Conservation (phyloP, 169 alveolate species). For the Babesia ovata region DNA sequence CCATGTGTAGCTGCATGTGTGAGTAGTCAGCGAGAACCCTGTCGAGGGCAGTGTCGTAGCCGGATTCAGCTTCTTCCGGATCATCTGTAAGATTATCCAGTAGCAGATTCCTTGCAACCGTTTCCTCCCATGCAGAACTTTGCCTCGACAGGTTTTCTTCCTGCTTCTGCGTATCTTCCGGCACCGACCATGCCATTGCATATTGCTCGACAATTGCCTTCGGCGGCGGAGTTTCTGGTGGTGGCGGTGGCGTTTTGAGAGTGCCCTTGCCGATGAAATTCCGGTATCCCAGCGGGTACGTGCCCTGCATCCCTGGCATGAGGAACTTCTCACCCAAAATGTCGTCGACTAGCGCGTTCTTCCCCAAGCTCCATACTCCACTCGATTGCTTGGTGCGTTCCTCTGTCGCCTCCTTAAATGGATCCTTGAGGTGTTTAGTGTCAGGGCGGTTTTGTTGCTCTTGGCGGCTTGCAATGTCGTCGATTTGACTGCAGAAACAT, state of each 20-base stretch:
- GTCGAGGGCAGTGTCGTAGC: too few relatives aligned
- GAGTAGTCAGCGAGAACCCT: too few relatives aligned
- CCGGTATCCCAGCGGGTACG: slow-evolving; percentile 61
- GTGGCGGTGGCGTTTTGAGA: slow-evolving; percentile 56
- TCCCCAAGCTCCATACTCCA: neutral
- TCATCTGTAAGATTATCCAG: too few relatives aligned
- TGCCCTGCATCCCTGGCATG: slow-evolving; percentile 70
- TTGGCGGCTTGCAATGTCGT: too few relatives aligned
- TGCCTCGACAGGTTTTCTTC: neutral
- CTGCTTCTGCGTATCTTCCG: neutral
- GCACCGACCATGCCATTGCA: neutral
- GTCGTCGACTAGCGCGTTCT: slow-evolving; percentile 6
- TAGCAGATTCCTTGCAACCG: too few relatives aligned
- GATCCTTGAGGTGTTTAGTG: slow-evolving; percentile 1
- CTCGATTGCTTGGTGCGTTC: neutral
- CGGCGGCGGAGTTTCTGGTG: slow-evolving; percentile 39
- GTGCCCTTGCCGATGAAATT: slow-evolving; percentile 65
- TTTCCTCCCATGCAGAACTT: too few relatives aligned
- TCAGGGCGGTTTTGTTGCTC: neutral
- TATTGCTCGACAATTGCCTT: neutral
- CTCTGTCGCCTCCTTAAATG: neutral
- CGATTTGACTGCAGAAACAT: too few relatives aligned
- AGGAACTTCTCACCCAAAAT: slow-evolving; percentile 58
- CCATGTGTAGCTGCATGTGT: too few relatives aligned
- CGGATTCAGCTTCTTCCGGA: too few relatives aligned